Evolutionary conservation across 768 basidiomycete genomes (phyloP), one percentile per base, ranked within the genome.

Genomic region (Lentinula aciculospora): DNA sequence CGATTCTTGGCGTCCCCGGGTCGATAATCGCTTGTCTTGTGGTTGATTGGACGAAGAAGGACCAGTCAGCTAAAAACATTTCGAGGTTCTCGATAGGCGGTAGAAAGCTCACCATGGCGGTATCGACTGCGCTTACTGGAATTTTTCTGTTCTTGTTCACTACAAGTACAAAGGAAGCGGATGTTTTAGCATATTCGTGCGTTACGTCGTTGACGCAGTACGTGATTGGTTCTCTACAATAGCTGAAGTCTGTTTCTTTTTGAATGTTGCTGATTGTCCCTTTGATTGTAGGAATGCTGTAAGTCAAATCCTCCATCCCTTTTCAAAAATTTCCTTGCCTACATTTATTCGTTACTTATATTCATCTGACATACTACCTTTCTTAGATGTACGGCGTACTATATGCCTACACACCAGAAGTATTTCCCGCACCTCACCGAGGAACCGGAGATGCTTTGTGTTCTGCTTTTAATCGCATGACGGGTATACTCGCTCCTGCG

Each of bases 371-470:
- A 60, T 32, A 27, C 58, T 32, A 27, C n/a, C 34, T 40, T 49
- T 31, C 45, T 9, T 34, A 71, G 75, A 77, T 79, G 77, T 81
- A 81, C 58, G 81, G 79, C 9, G 73, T 81, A 9, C 69, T 82
- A 13, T 84, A 77, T 54, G 81, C 81, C 1, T 82, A 82, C 62
- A 83, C 82, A 7, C 82, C 82, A 1, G 82, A 84, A 63, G 78
- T 81, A 19, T 84, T 84, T 70, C 79, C 82, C 0, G 79, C 80
- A 0, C 77, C 80, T 3, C 79, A 81, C 60, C 75, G 82, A 34
- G 82, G 82, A 2, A 81, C 81, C 0, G 81, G 80, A 9, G 77
- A 81, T 56, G 81, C 81, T 3, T 74, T 74, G 61, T 77, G 67
- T 60, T 74, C 73, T 59, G 76, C 73, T 15, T 71, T 81, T 62